Conservation (phyloP, 2,329 filamentous ascomycete genomes). For the Apiospora malaysiana region DNA sequence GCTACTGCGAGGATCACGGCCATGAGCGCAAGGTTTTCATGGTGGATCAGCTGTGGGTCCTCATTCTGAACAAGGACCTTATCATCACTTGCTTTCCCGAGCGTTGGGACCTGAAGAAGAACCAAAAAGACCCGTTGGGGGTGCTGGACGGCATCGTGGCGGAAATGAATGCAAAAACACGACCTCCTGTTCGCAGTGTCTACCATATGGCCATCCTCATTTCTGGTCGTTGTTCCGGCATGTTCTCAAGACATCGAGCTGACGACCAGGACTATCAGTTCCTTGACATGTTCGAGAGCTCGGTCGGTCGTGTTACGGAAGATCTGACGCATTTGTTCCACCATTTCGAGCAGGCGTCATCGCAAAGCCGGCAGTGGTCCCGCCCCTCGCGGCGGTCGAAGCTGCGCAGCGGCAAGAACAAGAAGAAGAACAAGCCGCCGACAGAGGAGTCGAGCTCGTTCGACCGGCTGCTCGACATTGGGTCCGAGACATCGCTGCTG, state of each 20-base stretch:
- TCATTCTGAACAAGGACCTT: slow-evolving; percentile 62
- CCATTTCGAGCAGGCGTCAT: slow-evolving; percentile 64
- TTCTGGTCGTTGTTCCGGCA: slow-evolving; percentile 62
- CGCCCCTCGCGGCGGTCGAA: slow-evolving; percentile 24
- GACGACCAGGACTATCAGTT: slow-evolving; percentile 68
- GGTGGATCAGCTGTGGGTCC: slow-evolving; percentile 74
- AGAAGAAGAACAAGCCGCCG: slow-evolving; percentile 33
- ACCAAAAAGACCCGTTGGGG: slow-evolving; percentile 62
- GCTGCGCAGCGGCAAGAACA: slow-evolving; percentile 27
- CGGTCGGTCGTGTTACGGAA: slow-evolving; percentile 61
- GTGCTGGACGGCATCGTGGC: slow-evolving; percentile 68
- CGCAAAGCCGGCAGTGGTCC: slow-evolving; percentile 56
- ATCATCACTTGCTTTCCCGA: slow-evolving; percentile 66
- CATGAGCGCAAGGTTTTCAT: slow-evolving; percentile 66
- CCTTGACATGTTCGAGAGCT: slow-evolving; percentile 70
- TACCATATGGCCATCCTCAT: slow-evolving; percentile 69
- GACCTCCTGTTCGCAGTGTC: slow-evolving; percentile 63
- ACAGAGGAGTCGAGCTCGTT: slow-evolving; percentile 47
- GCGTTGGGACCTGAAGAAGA: slow-evolving; percentile 62
- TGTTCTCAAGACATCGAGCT: slow-evolving; percentile 64
- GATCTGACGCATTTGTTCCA: slow-evolving; percentile 64
- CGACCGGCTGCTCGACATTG: slow-evolving; percentile 64
- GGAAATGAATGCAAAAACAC: slow-evolving; percentile 68
- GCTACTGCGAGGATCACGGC: slow-evolving; percentile 51
- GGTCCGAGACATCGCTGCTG: slow-evolving; percentile 64